phyloP scores from a whole-genome alignment of 2,329 filamentous ascomycete species.

The Trichoderma pleuroti region DNA sequence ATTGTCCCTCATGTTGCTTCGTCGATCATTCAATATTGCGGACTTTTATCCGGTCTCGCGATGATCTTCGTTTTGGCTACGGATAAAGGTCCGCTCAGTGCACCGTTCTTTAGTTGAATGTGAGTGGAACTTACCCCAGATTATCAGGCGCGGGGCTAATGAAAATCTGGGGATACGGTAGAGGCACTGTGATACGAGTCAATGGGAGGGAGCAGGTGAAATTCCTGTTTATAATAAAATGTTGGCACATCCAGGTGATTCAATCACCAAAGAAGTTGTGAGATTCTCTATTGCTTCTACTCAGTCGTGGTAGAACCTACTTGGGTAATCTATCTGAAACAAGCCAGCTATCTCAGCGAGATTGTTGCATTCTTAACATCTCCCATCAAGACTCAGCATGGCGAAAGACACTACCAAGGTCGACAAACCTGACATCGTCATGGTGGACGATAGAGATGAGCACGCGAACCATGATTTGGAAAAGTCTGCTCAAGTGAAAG shows the following conservation, averaged over 20 bases:
- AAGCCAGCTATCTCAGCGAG: background rate
- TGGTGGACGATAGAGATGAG: background rate
- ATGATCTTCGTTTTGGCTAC: background rate
- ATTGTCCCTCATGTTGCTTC: background rate
- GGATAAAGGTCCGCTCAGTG: background rate
- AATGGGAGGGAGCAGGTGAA: background rate
- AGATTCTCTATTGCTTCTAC: background rate
- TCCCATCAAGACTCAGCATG: background rate
- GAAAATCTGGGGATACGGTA: background rate
- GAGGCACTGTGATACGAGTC: background rate
- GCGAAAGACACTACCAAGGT: background rate
- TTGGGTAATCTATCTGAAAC: background rate
- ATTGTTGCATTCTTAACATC: background rate
- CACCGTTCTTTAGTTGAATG: background rate
- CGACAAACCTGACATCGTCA: background rate
- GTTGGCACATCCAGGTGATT: background rate
- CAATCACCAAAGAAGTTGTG: background rate
- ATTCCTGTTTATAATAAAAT: background rate
- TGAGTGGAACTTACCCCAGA: constrained; percentile 14
- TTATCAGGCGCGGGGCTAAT: background rate
- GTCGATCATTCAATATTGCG: background rate
- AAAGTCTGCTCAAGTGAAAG: background rate
- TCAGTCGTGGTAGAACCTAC: background rate
- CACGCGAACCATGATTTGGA: background rate
- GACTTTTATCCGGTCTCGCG: background rate